Conservation (phyloP, 805 yeast genomes). For the Zygoascus ofunaensis region DNA sequence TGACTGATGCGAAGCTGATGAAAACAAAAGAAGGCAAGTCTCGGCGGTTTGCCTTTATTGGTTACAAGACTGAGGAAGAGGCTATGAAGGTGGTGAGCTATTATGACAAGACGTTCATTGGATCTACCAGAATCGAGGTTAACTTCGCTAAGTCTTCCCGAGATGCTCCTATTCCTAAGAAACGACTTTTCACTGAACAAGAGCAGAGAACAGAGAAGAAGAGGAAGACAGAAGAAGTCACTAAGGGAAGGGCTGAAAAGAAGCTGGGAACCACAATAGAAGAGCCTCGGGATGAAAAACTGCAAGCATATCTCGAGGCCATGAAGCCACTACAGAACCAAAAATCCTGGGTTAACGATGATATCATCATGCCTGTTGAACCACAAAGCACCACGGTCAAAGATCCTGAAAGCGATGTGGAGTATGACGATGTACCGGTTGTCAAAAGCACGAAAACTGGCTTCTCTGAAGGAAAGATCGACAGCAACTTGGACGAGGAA, state of each 20-base stretch:
- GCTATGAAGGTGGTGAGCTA: conserved; percentile 71
- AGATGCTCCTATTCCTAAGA: conserved; percentile 53
- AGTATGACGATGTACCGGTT: conserved; percentile 27
- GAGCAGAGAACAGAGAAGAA: conserved; percentile 10
- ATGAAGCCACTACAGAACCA: conserved; percentile 68
- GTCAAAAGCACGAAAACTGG: conserved; percentile 13
- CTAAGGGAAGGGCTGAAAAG: not conserved
- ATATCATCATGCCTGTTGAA: conserved; percentile 41
- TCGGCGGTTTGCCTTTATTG: conserved; percentile 88
- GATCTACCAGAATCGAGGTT: conserved; percentile 73
- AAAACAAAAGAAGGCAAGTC: conserved; percentile 76
- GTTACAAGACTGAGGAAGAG: conserved; percentile 62
- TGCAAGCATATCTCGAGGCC: conserved; percentile 73
- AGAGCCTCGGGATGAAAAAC: conserved; percentile 36
- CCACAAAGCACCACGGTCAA: conserved; percentile 4
- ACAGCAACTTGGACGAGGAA: conserved; percentile 31
- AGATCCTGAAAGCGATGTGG: conserved; percentile 37
- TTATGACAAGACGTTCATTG: conserved; percentile 71
- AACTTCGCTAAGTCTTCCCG: conserved; percentile 76
- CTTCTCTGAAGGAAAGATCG: conserved; percentile 1
- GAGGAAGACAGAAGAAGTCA: conserved; percentile 28
- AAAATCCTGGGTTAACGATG: conserved; percentile 63
- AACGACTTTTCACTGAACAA: conserved; percentile 6
- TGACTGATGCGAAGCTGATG: conserved; percentile 84
- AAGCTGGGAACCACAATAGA: conserved; percentile 5